phyloP scores from a whole-genome alignment of 1,284 basidiomycete species.

The Microbotryum saponariae region DNA sequence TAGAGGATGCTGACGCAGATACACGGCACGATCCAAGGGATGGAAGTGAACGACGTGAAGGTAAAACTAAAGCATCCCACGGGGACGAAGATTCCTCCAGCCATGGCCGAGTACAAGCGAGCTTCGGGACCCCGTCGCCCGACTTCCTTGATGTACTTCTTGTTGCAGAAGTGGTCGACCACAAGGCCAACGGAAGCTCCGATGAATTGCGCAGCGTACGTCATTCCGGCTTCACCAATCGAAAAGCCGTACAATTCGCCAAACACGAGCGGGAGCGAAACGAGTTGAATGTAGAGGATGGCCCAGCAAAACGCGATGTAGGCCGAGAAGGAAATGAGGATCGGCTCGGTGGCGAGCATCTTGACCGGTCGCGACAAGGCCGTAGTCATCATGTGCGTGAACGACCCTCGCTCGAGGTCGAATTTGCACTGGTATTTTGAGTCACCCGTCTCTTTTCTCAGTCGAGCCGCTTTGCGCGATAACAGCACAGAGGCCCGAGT shows the following conservation, averaged over 20 bases:
- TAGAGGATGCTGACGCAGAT: constrained; percentile 38
- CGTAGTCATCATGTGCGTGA: constrained; percentile 39
- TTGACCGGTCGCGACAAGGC: constrained; percentile 37
- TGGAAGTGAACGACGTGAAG: constrained; percentile 19
- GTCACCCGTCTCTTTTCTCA: constrained; percentile 38
- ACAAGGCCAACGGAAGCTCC: constrained; percentile 22
- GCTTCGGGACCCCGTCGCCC: constrained; percentile 60
- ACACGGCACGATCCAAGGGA: constrained; percentile 32
- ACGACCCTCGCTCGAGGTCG: constrained; percentile 38
- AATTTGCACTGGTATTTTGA: constrained; percentile 37
- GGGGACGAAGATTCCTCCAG: constrained; percentile 50
- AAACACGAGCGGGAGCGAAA: constrained; percentile 22
- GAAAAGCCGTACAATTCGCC: constrained; percentile 16
- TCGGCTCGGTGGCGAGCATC: constrained; percentile 31
- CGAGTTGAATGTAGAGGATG: constrained; percentile 19
- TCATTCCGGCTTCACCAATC: constrained; percentile 25
- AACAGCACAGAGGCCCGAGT: constrained; percentile 34
- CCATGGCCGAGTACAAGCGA: constrained; percentile 59
- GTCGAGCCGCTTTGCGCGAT: constrained; percentile 28
- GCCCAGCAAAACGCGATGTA: constrained; percentile 18
- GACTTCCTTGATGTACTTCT: constrained; percentile 42
- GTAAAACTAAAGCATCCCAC: constrained; percentile 27
- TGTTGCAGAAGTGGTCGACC: constrained; percentile 44
- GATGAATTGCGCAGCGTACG: constrained; percentile 25
- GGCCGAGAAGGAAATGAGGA: constrained; percentile 27